These are phyloP conservation scores for Forsythia suspensa DNA, from an alignment of 257 asterid genomes.

Conservation along the genomic window DNA sequence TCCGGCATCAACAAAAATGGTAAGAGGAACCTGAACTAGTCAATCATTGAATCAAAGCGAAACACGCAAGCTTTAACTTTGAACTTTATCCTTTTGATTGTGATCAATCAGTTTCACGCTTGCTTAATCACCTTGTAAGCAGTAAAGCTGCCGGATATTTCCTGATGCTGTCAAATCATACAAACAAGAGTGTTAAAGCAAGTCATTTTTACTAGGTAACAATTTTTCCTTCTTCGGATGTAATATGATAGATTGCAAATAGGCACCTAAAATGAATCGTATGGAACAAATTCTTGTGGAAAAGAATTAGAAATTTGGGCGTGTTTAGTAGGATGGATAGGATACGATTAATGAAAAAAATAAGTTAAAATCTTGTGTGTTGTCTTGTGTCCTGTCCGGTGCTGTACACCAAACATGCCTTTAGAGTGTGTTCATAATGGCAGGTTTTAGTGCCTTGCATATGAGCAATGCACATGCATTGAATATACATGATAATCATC, in stretches of 20 bases:
- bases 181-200: slow-evolving; percentile 19
- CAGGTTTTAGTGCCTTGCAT: neutral
- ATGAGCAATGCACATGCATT: neutral
- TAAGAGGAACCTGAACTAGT: slow-evolving; percentile 28
- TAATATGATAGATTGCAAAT: neutral
- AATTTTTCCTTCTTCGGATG: neutral
- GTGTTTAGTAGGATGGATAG: neutral
- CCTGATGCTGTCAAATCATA: slow-evolving; percentile 74
- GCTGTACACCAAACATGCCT: neutral
- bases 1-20: slow-evolving; percentile 31
- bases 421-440: neutral
- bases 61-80: neutral
- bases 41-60: neutral
- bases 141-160: slow-evolving; percentile 84
- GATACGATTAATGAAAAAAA: neutral
- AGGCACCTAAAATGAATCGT: too few species aligned
- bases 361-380: neutral
- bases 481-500: neutral
- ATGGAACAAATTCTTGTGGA: neutral
- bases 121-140: slow-evolving; percentile 67
- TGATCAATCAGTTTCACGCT: neutral
- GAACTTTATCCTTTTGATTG: slow-evolving; percentile 1
- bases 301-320: neutral
- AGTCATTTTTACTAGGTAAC: neutral
- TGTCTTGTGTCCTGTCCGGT: neutral